Evolutionary conservation across 2,329 filamentous ascomycete genomes (phyloP), one percentile per base, ranked within the genome.

Genomic region (Camptophora hylomeconis): DNA sequence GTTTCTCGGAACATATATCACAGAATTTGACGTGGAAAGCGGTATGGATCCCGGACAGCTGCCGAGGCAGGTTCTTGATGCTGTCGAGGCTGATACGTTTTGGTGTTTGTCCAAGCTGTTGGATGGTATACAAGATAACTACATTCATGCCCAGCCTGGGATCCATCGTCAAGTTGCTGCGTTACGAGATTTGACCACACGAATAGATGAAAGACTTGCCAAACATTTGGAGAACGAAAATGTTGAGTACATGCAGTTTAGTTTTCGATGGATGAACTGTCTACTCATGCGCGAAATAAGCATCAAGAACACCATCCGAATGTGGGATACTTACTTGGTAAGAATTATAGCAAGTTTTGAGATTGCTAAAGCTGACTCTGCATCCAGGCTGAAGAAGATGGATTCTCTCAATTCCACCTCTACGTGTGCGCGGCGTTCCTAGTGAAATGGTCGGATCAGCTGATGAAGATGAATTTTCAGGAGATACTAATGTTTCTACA

Each of bases 401-500:
- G 89, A 26, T 98, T 98, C 57, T 94, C 87, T 3, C 83, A 92
- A 48, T 98, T 98, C 53, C 89, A 98, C 52, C 72, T 98, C 35
- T 98, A 98, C 52, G 89, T 98, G 20, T 98, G 92, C 54, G 89
- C 89, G 14, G 89, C 89, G 4, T 95, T 98, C 51, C 65, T 98
- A 15, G 89, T 95, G 30, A 98, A 98, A 55, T 98, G 92, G 92
- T 92, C 87, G 5, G 79, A 89, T 43, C 83, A 92, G 52, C 67
- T 98, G 24, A 69, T 87, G 37, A 89, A 84, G 54, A 95, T 95
- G 87, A 89, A 98, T 53, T 35, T 38, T 26, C 69, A 95, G 60
- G 87, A 94, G 54, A 78, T 93, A 35, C 94, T 98, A 86, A 98
- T 98, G 87, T 98, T 98, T 51, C 61, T 98, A 31, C 89, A 98